Evolutionary conservation across 305 asterid genomes (phyloP), one percentile per base, ranked within the genome.

Genomic region (Fraxinus floribunda): DNA sequence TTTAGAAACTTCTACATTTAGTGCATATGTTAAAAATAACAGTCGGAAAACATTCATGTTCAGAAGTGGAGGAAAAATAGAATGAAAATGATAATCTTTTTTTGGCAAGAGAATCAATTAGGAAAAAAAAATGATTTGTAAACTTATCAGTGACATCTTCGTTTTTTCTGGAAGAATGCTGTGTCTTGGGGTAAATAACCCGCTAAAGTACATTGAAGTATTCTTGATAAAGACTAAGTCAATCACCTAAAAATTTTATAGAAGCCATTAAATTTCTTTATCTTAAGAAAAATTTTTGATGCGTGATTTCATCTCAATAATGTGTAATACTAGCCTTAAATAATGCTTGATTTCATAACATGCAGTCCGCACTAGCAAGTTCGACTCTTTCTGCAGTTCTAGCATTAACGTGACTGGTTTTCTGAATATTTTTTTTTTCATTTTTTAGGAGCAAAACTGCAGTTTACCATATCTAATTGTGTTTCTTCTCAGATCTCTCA

Each of bases 401-500:
- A 64, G n/a, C 7, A 10, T 8, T 20, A 5, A 24, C 29, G 0
- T 22, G 16, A 20, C 7, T 24, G 16, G 13, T 64, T 64, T 79
- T 24, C 32, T 76, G 44, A 24, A 39, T 16, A 46, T 52, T 74
- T 22, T 4, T 8, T 1, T 4, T 9, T 1, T n/a, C 22, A 3
- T 15, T 79, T 41, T 78, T 11, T 52, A 62, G 71, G 70, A 80
- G 57, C 80, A 64, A 78, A 60, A 22, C 76, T 29, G 30, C n/a
- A 34, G 35, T 73, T 13, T 75, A 20, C 13, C 74, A 0, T 77
- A 71, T 64, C 80, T 80, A 36, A 84, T 34, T 38, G 7, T 62
- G 64, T 76, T 77, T 71, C 75, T 74, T 80, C 77, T 85, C 91
- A 95, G 98, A 86, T 94, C 99, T 79, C 90, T 95, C 88, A 95